These are phyloP conservation scores for Hondaea fermentalgiana DNA, from an alignment of 108 stramenopile genomes.

Conservation along the genomic window DNA sequence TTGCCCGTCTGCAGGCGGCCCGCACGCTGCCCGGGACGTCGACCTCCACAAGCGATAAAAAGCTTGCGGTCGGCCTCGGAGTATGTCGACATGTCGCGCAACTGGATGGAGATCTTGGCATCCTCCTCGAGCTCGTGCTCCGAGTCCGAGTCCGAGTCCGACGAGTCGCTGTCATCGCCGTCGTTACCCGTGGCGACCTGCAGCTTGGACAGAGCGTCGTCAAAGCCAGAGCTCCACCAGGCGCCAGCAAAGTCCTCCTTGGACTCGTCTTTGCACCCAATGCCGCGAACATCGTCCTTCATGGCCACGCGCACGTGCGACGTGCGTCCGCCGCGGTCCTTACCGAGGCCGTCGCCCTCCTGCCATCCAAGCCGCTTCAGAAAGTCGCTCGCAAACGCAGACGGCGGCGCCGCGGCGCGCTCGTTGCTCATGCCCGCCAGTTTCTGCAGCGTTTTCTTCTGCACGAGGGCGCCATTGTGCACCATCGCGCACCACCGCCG, in stretches of 20 bases:
- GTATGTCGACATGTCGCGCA: not conserved
- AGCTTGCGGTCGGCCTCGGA: not conserved
- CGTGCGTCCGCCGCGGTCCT: not conserved
- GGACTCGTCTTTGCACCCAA: not conserved
- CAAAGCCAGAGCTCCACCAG: not conserved
- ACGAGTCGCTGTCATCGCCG: not conserved
- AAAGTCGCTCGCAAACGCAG: not conserved
- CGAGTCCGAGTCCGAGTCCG: not conserved
- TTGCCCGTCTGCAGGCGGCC: constrained; percentile 1
- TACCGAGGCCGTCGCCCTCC: constrained; percentile 13
- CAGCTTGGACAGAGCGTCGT: not conserved
- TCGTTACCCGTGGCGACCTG: not conserved
- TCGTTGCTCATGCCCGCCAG: not conserved
- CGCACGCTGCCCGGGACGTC: not conserved
- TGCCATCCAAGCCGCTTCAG: constrained; percentile 11
- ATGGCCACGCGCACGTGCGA: not conserved
- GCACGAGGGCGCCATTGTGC: not conserved
- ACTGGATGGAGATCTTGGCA: not conserved
- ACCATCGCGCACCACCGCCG: not conserved
- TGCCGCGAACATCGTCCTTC: not conserved
- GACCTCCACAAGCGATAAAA: not conserved
- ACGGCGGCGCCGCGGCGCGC: not conserved
- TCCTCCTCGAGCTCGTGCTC: not conserved
- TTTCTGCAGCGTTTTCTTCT: not conserved
- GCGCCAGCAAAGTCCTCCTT: not conserved